Base-by-base conservation (phyloP, 306 rosid genomes). In the Ammopiptanthus mongolicus region DNA sequence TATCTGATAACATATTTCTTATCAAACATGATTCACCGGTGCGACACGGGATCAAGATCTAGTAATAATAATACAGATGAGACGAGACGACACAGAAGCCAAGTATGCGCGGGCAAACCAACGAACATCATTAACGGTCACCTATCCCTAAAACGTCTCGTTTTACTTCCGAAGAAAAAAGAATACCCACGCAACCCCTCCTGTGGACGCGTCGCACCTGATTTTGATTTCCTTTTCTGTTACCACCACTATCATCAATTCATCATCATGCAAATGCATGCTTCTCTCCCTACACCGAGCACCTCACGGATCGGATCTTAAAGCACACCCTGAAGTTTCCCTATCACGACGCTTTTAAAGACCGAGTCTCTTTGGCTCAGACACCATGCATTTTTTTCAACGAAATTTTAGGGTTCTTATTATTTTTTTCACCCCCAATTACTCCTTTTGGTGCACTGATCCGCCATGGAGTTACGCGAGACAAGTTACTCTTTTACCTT, bases 261-360 rank as follows among this genome's bases (percentile, higher is more conserved):
- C n/a, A 12, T 12, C 6, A 4, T 2, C 5, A 42, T 37, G 67
- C 41, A 39, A 12, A 42, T 37, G 67, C 41, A 47, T 29, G 34
- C 33, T 22, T 33, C 18, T 52, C 78, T 65, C 69, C 12, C 50
- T 44, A 57, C 84, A 37, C 71, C 65, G 78, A 80, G 84, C 31
- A 80, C 87, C 87, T 76, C 80, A 65, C 83, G 86, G 86, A 83
- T 71, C 93, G 94, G 97, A 91, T 91, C 97, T 82, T 78, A 22
- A 22, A 23, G 14, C 58, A 34, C 47, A 31, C 39, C 69, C 47
- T 34, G 8, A 57, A 61, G 48, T 12, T 56, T 85, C 65, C 85
- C 85, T 86, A 73, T 84, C 90, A 80, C 83, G 21, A 53, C 86
- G 86, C 81, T 62, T 56, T 62, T 25, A 74, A 78, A 65, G 87